These are phyloP conservation scores for Rusavskia elegans DNA, from an alignment of 495 filamentous ascomycete species.

Conservation along the genomic window DNA sequence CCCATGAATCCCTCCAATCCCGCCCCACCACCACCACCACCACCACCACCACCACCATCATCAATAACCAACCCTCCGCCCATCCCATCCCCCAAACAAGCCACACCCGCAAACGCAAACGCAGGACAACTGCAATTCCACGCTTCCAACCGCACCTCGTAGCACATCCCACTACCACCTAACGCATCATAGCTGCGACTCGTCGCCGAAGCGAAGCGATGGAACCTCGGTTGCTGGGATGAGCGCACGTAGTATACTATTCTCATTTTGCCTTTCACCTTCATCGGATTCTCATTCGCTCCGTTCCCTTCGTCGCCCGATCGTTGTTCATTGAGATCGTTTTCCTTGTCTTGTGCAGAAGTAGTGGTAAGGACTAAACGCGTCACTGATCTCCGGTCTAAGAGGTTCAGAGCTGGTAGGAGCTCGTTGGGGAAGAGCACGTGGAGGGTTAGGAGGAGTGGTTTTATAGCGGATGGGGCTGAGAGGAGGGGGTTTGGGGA, in stretches of 20 bases:
- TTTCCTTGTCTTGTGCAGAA: no score
- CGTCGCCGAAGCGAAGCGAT: constrained; percentile 2
- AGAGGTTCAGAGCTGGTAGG: constrained; percentile 65
- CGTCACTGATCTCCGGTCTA: constrained; percentile 57
- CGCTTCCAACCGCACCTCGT: constrained; percentile 55
- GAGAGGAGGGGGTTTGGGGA: constrained; percentile 9
- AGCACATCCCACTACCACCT: constrained; percentile 20
- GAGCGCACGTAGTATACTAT: constrained; percentile 29
- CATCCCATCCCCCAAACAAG: neutral
- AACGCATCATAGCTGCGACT: neutral
- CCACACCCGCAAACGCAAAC: constrained; percentile 56
- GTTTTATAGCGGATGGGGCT: constrained; percentile 18
- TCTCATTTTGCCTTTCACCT: constrained; percentile 1
- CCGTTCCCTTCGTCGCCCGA: neutral
- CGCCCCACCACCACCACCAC: constrained; percentile 1
- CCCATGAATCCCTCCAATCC: neutral
- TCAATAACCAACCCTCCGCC: neutral
- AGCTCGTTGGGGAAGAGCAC: constrained; percentile 37
- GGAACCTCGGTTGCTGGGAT: constrained; percentile 15
- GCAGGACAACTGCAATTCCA: constrained; percentile 86
- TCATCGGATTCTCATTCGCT: no score
- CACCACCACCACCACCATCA: neutral
- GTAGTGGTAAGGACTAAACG: constrained; percentile 12
- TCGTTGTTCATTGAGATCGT: neutral
- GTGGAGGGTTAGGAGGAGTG: constrained; percentile 35